Conservation (phyloP, 2,329 filamentous ascomycete genomes). For the Zarea fungicola region DNA sequence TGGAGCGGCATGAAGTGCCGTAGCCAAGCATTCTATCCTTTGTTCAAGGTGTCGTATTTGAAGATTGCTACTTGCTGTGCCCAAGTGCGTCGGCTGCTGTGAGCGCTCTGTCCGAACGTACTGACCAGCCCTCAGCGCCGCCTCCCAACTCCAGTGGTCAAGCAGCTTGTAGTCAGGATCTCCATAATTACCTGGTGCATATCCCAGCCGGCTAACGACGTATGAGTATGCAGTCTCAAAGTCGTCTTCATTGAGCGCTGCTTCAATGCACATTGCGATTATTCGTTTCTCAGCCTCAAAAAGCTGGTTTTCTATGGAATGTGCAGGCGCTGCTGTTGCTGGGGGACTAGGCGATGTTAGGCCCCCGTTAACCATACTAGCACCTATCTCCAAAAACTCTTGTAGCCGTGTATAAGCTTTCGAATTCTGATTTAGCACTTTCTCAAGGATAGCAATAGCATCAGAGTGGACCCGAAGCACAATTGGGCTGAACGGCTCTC, state of each 20-base stretch:
- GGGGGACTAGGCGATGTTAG: slow-evolving; percentile 24
- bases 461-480: slow-evolving; percentile 72
- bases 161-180: slow-evolving; percentile 49
- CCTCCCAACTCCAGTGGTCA: slow-evolving; percentile 73
- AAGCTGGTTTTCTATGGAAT: slow-evolving; percentile 22
- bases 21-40: slow-evolving; percentile 72
- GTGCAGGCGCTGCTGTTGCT: not conserved
- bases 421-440: slow-evolving; percentile 69
- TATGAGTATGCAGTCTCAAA: slow-evolving; percentile 87
- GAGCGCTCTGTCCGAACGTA: slow-evolving; percentile 56
- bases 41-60: slow-evolving; percentile 71
- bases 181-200: slow-evolving; percentile 14
- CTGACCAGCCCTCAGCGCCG: slow-evolving; percentile 71
- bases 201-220: slow-evolving; percentile 63
- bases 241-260: slow-evolving; percentile 68
- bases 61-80: slow-evolving; percentile 53
- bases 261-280: slow-evolving; percentile 74
- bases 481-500: slow-evolving; percentile 74
- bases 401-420: slow-evolving; percentile 70
- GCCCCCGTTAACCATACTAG: slow-evolving; percentile 59
- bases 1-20: slow-evolving; percentile 70
- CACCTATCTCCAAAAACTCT: slow-evolving; percentile 64
- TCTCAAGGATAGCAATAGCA: slow-evolving; percentile 66
- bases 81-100: slow-evolving; percentile 52
- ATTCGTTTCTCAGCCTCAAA: slow-evolving; percentile 58